phyloP scores from a whole-genome alignment of 2,329 filamentous ascomycete genomes.

The Magnaporthiopsis incrustans region DNA sequence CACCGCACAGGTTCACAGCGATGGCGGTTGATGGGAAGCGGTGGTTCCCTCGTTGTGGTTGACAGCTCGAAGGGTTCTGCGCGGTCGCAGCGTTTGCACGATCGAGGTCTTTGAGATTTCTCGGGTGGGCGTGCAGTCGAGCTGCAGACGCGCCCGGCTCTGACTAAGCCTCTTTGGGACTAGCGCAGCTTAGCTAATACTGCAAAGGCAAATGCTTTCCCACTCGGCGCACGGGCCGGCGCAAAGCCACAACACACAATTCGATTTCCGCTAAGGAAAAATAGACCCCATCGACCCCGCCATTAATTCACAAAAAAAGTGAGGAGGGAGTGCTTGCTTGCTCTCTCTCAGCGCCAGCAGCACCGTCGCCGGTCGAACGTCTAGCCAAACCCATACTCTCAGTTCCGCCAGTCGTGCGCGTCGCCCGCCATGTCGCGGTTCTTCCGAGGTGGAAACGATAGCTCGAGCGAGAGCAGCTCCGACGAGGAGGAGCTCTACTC shows the following conservation, averaged over 20 bases:
- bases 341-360: background rate
- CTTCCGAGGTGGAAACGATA: constrained; percentile 86
- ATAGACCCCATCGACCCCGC: background rate
- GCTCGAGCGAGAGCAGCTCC: constrained; percentile 90
- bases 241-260: background rate
- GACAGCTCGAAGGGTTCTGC: background rate
- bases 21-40: constrained; percentile 4
- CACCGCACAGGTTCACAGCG: constrained; percentile 4
- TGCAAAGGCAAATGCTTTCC: background rate
- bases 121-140: background rate
- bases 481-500: constrained; percentile 96
- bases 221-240: background rate
- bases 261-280: background rate
- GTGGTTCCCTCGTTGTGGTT: background rate
- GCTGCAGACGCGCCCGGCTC: background rate
- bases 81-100: background rate
- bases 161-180: background rate
- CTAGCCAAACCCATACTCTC: background rate
- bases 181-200: background rate
- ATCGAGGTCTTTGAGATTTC: background rate
- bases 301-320: background rate
- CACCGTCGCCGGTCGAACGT: background rate
- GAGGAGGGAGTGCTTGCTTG: background rate
- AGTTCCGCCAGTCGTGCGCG: background rate
- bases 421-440: constrained; percentile 78